Conservation (phyloP, 2,329 filamentous ascomycete genomes). For the Aspergillus sojae region DNA sequence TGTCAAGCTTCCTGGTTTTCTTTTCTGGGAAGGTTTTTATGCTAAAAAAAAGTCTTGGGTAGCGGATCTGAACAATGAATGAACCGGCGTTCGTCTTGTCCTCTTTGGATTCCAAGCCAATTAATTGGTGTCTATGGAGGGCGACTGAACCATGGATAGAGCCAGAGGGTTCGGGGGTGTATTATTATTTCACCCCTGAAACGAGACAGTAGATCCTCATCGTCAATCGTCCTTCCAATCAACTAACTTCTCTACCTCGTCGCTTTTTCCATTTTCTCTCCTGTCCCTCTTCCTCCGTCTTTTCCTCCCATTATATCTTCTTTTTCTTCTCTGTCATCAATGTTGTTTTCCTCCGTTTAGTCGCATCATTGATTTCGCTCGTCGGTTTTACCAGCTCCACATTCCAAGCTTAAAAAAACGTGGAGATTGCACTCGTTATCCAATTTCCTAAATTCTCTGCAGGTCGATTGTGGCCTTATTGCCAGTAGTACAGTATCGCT, state of each 20-base stretch:
- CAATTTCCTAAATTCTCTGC: slow-evolving; percentile 4
- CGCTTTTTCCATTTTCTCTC: slow-evolving; percentile 9
- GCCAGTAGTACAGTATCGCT: slow-evolving; percentile 19
- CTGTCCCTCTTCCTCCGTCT: not conserved
- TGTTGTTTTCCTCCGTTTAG: not conserved
- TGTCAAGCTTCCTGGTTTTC: not conserved
- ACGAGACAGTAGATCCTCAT: slow-evolving; percentile 29
- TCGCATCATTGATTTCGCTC: not conserved
- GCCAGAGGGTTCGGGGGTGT: not conserved
- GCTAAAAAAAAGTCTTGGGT: not conserved
- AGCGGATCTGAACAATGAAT: not conserved
- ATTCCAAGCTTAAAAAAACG: not conserved
- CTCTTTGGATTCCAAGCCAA: not conserved
- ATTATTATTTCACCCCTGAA: slow-evolving; percentile 28
- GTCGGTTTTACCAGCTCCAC: slow-evolving; percentile 2
- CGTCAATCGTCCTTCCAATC: slow-evolving; percentile 15
- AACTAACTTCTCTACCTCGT: slow-evolving; percentile 3
- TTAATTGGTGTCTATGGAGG: not conserved
- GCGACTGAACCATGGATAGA: not conserved
- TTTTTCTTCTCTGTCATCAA: not conserved
- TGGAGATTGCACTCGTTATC: slow-evolving; percentile 5
- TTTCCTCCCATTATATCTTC: not conserved
- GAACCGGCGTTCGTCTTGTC: not conserved
- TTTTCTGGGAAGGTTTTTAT: not conserved
- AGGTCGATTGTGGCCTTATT: slow-evolving; percentile 7